Percentiles rank a stretch among this genome's conserved stretches.
These are phyloP conservation scores for Eustoma russellianum DNA, from an alignment of 257 asterid species.

Conservation along the genomic window DNA sequence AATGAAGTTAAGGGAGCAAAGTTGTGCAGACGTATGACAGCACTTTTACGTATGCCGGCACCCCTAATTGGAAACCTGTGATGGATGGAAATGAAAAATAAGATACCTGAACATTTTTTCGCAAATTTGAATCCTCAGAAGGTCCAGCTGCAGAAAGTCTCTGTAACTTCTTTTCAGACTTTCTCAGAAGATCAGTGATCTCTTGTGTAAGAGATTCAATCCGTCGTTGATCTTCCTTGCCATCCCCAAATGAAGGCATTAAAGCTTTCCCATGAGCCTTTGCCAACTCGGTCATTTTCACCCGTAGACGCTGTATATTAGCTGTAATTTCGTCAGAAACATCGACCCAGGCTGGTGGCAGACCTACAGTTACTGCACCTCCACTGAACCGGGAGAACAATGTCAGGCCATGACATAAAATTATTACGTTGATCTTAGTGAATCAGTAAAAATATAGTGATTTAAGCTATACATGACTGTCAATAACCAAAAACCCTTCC, in stretches of 20 bases:
- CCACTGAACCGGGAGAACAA: slow-evolving; percentile 34
- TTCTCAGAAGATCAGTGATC: slow-evolving; percentile 73
- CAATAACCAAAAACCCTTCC: too few species aligned
- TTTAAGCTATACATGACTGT: too few species aligned
- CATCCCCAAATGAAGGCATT: slow-evolving; percentile 99
- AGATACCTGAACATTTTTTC: slow-evolving; percentile 96
- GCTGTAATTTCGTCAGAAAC: slow-evolving; percentile 85
- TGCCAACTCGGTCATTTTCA: slow-evolving; percentile 75
- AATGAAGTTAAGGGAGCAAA: too few species aligned
- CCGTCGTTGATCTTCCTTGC: slow-evolving; percentile 86
- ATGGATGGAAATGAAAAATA: neutral
- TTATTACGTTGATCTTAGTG: too few species aligned
- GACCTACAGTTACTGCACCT: slow-evolving; percentile 82
- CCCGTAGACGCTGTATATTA: slow-evolving; percentile 66
- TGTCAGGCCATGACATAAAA: too few species aligned
- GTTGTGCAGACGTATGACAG: too few species aligned
- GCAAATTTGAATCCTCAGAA: slow-evolving; percentile 83
- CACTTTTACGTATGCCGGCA: too few species aligned
- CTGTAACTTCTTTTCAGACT: slow-evolving; percentile 69
- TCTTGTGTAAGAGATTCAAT: slow-evolving; percentile 90
- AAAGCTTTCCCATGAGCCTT: slow-evolving; percentile 99
- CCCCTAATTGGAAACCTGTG: too few species aligned
- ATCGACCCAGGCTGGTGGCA: slow-evolving; percentile 99
- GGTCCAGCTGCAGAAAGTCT: slow-evolving; percentile 82
- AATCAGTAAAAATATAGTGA: too few species aligned